Evolutionary conservation across 2,329 filamentous ascomycete species (phyloP).

Genomic region (Phaeophleospora eucalypticola): DNA sequence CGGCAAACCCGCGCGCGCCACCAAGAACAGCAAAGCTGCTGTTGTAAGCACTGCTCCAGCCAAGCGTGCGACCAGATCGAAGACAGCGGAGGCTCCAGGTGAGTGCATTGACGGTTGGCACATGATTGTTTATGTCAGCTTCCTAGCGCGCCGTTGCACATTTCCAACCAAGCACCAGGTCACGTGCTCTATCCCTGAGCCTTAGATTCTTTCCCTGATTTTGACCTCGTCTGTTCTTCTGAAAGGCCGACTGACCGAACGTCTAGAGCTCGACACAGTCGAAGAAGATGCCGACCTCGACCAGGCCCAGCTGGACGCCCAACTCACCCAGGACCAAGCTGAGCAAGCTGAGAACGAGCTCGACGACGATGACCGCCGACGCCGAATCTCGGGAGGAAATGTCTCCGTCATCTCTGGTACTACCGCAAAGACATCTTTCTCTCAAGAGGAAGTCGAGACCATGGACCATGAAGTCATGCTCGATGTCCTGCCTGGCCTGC

Average conservation of each 20-base stretch:
- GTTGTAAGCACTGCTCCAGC: no score
- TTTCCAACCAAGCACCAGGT: background rate
- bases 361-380: conserved; percentile 14
- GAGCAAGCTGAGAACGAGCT: conserved; percentile 11
- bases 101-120: background rate
- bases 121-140: background rate
- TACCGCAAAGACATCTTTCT: conserved; percentile 45
- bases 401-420: conserved; percentile 45
- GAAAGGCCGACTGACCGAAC: conserved; percentile 2
- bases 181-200: background rate
- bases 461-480: conserved; percentile 42
- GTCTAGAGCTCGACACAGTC: conserved; percentile 8
- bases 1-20: no score
- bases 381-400: conserved; percentile 3
- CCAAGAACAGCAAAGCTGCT: no score
- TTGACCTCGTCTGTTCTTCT: no score
- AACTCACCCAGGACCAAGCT: conserved; percentile 2
- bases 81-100: conserved; percentile 4
- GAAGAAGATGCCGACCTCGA: conserved; percentile 10
- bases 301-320: conserved; percentile 9
- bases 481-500: conserved; percentile 38
- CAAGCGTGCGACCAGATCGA: no score
- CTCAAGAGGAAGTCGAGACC: conserved; percentile 40
- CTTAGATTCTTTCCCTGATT: no score
- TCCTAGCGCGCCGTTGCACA: no score